phyloP scores from a whole-genome alignment of 495 filamentous ascomycete genomes.

The Schizothecium vesticola region DNA sequence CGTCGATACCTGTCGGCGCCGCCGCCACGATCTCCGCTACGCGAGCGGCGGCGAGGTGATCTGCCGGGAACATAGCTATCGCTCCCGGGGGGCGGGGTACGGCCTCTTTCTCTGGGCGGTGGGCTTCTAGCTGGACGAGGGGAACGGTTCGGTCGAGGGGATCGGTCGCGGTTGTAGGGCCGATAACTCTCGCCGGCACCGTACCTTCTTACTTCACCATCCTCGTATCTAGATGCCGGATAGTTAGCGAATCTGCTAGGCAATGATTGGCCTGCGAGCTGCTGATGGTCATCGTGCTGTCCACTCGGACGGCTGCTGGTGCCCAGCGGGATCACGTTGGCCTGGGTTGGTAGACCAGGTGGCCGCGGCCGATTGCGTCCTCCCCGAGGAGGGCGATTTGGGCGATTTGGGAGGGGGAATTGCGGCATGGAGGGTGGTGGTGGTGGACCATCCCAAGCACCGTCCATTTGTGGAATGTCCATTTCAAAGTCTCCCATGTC shows the following conservation, averaged over 20 bases:
- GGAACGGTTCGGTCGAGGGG: slow-evolving; percentile 4
- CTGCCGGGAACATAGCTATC: slow-evolving; percentile 35
- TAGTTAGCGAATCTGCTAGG: slow-evolving; percentile 7
- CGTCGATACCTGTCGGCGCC: slow-evolving; percentile 28
- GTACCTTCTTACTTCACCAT: slow-evolving; percentile 51
- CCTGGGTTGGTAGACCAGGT: not conserved
- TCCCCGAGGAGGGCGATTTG: not conserved
- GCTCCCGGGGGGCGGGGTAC: slow-evolving; percentile 27
- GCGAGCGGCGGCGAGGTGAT: slow-evolving; percentile 32
- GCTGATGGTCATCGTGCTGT: not conserved
- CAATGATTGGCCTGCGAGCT: not conserved
- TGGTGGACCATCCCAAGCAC: slow-evolving; percentile 1
- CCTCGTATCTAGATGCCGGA: slow-evolving; percentile 39
- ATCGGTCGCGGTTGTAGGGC: slow-evolving; percentile 43
- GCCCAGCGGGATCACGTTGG: not conserved
- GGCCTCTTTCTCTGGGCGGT: slow-evolving; percentile 27
- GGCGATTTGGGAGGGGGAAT: not conserved
- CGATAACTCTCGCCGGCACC: slow-evolving; percentile 54
- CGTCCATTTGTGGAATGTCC: slow-evolving; percentile 3
- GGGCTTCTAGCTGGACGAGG: slow-evolving; percentile 42
- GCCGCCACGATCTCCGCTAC: slow-evolving; percentile 28
- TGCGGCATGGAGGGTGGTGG: not conserved
- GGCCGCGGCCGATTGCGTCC: not conserved
- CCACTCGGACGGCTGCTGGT: not conserved
- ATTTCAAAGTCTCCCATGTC: not conserved